Evolutionary conservation across 441 rosid species (phyloP), one percentile per base, ranked within the genome.

Genomic region (Jatropha multifida): DNA sequence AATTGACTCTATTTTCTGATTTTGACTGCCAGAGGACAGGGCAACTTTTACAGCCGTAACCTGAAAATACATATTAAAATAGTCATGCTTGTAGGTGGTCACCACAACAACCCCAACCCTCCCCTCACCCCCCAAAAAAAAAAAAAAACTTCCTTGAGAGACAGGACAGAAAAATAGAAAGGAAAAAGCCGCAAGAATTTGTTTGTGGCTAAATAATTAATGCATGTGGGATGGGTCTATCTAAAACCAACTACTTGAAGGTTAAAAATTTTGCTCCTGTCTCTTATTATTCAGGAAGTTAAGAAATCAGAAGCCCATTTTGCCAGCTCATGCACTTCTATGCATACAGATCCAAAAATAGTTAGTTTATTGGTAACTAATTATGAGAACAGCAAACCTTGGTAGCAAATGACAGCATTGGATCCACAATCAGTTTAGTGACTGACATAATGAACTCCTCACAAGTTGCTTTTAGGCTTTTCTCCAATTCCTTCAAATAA

Each of bases 371-470:
- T 17, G 42, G 52, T 27, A 40, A 46, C 67, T 55, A 37, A 65
- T 5, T 55, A 77, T 41, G 66, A 65, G 72, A 67, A 70, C 65
- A 84, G 73, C 75, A 32, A 75, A 95, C 99, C 97, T 96, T 93
- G 81, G 98, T 84, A 27, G 86, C 93, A 84, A 93, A 93, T 26
- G 97, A 92, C 80, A 96, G 98, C 97, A 96, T 88, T 73, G 99
- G 97, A 84, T 96, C 99, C 76, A 93, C 98, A 67, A 93, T 91
- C 74, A 89, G 89, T 86, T 93, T 96, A 52, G 99, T 92, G 78
- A 92, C 95, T 63, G 93, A 86, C 98, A 96, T 94, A 72, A 94
- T 96, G 87, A 94, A 96, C 90, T 96, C 99, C 88, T 96, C 99
- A 61, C 98, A 96, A 56, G 97, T 94, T 79, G 94, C 84, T 83